Percentiles rank a stretch among this genome's conserved stretches.
phyloP scores from a whole-genome alignment of 2,329 filamentous ascomycete species.

The Verticillium isaacii region DNA sequence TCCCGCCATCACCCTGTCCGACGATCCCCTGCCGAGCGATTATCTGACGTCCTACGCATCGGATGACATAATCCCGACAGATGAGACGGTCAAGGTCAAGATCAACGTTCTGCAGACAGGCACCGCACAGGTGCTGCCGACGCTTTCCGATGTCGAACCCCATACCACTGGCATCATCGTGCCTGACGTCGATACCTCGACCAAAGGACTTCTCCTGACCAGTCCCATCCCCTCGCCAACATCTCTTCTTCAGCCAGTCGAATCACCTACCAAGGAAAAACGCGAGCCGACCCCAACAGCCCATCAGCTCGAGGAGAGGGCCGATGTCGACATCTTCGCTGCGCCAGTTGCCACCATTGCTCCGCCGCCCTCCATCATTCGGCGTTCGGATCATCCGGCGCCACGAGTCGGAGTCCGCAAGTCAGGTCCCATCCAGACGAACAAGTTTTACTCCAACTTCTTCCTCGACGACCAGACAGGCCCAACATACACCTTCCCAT shows the following conservation, averaged over 20 bases:
- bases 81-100: slow-evolving; percentile 1
- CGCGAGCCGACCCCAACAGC: not conserved
- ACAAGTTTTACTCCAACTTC: slow-evolving; percentile 69
- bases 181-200: not conserved
- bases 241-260: not conserved
- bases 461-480: slow-evolving; percentile 63
- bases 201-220: not conserved
- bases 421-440: slow-evolving; percentile 50
- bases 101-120: not conserved
- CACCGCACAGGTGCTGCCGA: not conserved
- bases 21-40: not conserved
- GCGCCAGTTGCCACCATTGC: not conserved
- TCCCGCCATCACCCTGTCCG: not conserved
- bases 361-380: not conserved
- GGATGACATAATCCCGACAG: not conserved
- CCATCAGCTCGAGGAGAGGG: not conserved
- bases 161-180: not conserved
- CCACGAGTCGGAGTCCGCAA: not conserved
- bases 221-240: not conserved
- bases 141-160: slow-evolving; percentile 1
- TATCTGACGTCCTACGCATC: not conserved
- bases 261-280: not conserved
- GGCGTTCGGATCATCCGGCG: not conserved
- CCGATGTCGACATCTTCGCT: not conserved
- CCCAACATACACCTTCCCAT: slow-evolving; percentile 64